Base-by-base conservation (phyloP, 441 rosid species). In the Adansonia grandidieri region DNA sequence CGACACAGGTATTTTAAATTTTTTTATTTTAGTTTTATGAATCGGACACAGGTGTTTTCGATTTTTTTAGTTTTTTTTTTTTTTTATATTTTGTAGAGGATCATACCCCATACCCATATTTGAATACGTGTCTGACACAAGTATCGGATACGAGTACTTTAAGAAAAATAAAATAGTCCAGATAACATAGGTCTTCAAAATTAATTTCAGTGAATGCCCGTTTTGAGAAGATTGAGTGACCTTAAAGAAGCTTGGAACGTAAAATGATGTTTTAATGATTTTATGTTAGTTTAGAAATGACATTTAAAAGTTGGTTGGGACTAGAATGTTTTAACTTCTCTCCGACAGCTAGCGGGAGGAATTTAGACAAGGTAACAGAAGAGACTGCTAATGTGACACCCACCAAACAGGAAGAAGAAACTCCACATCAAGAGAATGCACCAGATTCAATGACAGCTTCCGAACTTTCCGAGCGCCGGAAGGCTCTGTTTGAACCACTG, bases 401-500 rank as follows among this genome's bases (percentile, higher is more conserved):
- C 51, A 68, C 64, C 80, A 86, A 88, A 80, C 87, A 85, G 80
- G 92, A 89, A 72, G 91, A 89, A 74, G 82, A 86, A 73, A 65
- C 82, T 75, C 74, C 63, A 22, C 81, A 74, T 65, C 86, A 88
- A 57, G 92, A 82, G 48, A 87, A 83, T n/a, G 44, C 73, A 81
- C 77, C 63, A 75, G 90, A 84, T 42, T 72, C 85, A 20, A 75
- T 83, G 40, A 73, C 82, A 70, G 17, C 80, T 32, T 65, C 85
- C 1, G 84, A 77, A 64, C 93, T 94, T 20, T 89, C 97, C 0
- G 97, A 89, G 79, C 89, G 91, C 48, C 88, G 98, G 51, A 96
- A 87, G 89, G 93, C 98, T 79, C 89, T 96, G 58, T 94, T 92
- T 71, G 95, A 96, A 81, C 99, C 99, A 24, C 83, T 96, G 63